These are phyloP conservation scores for Kazachstania kunashirensis DNA, from an alignment of 805 yeast genomes.

Conservation along the genomic window DNA sequence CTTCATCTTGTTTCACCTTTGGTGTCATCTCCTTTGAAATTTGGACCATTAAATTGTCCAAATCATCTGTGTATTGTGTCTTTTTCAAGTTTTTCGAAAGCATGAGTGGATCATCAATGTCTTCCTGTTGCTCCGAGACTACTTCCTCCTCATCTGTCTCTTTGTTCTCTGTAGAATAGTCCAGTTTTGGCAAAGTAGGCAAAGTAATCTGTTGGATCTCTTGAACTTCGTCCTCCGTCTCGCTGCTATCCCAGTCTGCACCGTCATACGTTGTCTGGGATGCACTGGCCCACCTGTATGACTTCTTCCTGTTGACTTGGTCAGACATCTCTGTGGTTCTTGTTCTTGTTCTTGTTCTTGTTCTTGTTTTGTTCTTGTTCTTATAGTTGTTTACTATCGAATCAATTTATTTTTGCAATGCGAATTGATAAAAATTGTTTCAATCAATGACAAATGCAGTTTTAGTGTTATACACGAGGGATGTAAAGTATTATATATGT, in stretches of 20 bases:
- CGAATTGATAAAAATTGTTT: too few species aligned
- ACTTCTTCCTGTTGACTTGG: conserved; percentile 31
- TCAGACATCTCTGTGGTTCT: background rate
- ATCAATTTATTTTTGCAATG: too few species aligned
- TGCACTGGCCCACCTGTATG: conserved; percentile 36
- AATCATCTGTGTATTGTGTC: conserved; percentile 19
- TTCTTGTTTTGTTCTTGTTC: too few species aligned
- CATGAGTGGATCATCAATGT: background rate
- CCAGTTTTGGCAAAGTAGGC: conserved; percentile 23
- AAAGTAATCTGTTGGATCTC: conserved; percentile 6
- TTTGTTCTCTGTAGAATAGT: conserved; percentile 9
- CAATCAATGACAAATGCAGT: too few species aligned
- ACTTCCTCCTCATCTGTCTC: background rate
- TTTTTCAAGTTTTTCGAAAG: background rate
- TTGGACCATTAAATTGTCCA: conserved; percentile 25
- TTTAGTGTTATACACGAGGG: too few species aligned
- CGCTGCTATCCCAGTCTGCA: conserved; percentile 33
- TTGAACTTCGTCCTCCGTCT: conserved; percentile 11
- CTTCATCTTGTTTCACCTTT: conserved; percentile 1
- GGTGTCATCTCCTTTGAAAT: conserved; percentile 29
- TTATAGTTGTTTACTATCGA: too few species aligned
- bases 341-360: background rate
- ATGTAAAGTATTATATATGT: background rate
- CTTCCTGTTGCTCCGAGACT: background rate
- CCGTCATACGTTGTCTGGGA: conserved; percentile 34